Percentiles rank a stretch among this genome's conserved stretches.
These are phyloP conservation scores for Venturia nashicola DNA, from an alignment of 2,329 filamentous ascomycete genomes.

Conservation along the genomic window DNA sequence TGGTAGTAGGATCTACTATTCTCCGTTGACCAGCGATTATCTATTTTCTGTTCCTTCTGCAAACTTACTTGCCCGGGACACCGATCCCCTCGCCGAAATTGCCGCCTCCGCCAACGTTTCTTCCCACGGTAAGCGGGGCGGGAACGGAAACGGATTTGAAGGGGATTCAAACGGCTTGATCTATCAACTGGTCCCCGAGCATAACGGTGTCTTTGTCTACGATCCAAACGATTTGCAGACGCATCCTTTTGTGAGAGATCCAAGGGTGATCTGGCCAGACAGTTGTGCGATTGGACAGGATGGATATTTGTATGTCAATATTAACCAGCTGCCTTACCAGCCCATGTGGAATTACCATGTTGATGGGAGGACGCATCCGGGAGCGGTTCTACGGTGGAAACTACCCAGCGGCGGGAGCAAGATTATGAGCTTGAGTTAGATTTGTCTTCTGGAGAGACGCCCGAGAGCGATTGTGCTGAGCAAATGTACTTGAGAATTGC, in stretches of 20 bases:
- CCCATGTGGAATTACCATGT: conserved; percentile 27
- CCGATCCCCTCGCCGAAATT: conserved; percentile 30
- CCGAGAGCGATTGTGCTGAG: too few relatives aligned
- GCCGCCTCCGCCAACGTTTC: conserved; percentile 31
- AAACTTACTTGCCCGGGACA: conserved; percentile 27
- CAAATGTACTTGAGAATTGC: too few relatives aligned
- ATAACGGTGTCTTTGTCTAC: conserved; percentile 35
- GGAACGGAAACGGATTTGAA: conserved; percentile 39
- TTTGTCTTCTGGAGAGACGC: not conserved
- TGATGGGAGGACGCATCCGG: conserved; percentile 31
- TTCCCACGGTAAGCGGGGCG: conserved; percentile 34
- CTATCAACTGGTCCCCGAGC: conserved; percentile 39
- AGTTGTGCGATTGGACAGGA: conserved; percentile 26
- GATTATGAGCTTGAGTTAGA: conserved; percentile 12
- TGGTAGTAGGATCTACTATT: conserved; percentile 35
- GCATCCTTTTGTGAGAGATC: conserved; percentile 32
- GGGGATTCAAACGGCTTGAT: conserved; percentile 38
- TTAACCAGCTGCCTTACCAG: conserved; percentile 35
- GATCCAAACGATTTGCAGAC: conserved; percentile 33
- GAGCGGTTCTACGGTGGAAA: conserved; percentile 28
- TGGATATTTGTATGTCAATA: conserved; percentile 41
- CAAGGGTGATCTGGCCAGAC: conserved; percentile 38
- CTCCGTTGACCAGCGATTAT: conserved; percentile 30
- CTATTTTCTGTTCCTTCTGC: conserved; percentile 34
- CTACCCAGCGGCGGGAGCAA: conserved; percentile 32